A percentile compares a stretch with the other conserved stretches of the same genome.
These are phyloP conservation scores for Flaveria ramosissima DNA, from an alignment of 129 eudicot genomes.

Conservation along the genomic window DNA sequence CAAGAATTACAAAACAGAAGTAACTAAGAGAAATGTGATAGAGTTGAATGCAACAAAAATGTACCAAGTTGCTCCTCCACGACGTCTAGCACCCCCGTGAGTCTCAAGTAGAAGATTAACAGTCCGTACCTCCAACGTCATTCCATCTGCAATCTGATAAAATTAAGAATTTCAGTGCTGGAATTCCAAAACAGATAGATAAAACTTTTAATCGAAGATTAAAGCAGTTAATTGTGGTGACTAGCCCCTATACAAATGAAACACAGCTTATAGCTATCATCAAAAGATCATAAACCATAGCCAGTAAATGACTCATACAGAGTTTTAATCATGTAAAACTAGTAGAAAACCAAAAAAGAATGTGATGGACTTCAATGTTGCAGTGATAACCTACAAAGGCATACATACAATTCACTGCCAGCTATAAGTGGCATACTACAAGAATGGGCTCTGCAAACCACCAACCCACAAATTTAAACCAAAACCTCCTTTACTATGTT, in stretches of 20 bases:
- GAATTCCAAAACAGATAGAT: conserved; percentile 12
- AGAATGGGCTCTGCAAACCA: conserved; percentile 22
- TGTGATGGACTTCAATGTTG: conserved; percentile 9
- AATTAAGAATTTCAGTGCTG: conserved; percentile 13
- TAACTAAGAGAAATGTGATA: conserved; percentile 3
- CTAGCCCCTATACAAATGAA: conserved; percentile 16
- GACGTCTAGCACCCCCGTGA: conserved; percentile 86
- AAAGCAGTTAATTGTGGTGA: conserved; percentile 9
- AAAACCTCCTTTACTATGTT: conserved; percentile 7
- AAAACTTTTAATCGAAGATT: conserved; percentile 1
- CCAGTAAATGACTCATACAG: conserved; percentile 6
- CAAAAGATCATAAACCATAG: conserved; percentile 11
- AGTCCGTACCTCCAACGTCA: conserved; percentile 87
- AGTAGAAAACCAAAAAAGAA: neutral
- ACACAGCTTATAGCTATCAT: conserved; percentile 13
- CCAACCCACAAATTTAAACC: conserved; percentile 23
- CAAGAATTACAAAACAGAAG: neutral
- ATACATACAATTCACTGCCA: neutral
- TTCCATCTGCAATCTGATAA: conserved; percentile 96
- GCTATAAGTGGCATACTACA: conserved; percentile 29
- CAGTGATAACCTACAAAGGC: conserved; percentile 17
- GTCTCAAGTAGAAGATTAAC: conserved; percentile 93
- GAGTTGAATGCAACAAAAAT: conserved; percentile 8
- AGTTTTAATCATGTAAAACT: conserved; percentile 3
- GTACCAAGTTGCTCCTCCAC: conserved; percentile 95